phyloP scores from a whole-genome alignment of 2,329 filamentous ascomycete genomes.

The Westerdykella ornata region DNA sequence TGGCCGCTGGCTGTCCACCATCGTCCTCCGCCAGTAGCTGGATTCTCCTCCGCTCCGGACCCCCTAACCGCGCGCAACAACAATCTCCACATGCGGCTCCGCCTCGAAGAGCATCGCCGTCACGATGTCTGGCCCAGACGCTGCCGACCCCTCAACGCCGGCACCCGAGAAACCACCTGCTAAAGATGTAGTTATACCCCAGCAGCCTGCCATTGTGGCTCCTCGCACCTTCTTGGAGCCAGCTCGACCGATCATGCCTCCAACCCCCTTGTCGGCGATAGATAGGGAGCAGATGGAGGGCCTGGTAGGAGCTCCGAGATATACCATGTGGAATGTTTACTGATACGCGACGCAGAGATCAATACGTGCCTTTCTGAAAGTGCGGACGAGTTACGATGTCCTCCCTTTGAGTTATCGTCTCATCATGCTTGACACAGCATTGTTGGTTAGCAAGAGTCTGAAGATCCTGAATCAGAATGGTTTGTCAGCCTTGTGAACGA shows the following conservation, averaged over 20 bases:
- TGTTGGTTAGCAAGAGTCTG: slow-evolving; percentile 94
- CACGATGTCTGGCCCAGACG: slow-evolving; percentile 37
- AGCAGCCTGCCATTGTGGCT: slow-evolving; percentile 31
- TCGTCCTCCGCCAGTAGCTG: slow-evolving; percentile 21
- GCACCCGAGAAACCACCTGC: slow-evolving; percentile 14
- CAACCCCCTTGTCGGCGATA: slow-evolving; percentile 49
- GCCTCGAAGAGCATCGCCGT: slow-evolving; percentile 25
- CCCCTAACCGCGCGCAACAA: slow-evolving; percentile 7
- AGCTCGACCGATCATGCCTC: slow-evolving; percentile 18
- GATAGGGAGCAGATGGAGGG: slow-evolving; percentile 74
- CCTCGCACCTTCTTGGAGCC: slow-evolving; percentile 36
- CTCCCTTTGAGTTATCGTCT: slow-evolving; percentile 92
- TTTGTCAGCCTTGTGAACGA: slow-evolving; percentile 38
- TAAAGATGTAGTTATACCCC: slow-evolving; percentile 20
- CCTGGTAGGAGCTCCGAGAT: slow-evolving; percentile 53
- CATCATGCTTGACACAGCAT: slow-evolving; percentile 88
- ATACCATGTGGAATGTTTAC: not conserved
- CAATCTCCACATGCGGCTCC: slow-evolving; percentile 33
- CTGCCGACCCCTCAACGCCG: slow-evolving; percentile 22
- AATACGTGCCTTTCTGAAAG: slow-evolving; percentile 91
- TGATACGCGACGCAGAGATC: slow-evolving; percentile 55
- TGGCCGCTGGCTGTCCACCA: not conserved
- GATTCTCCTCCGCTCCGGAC: slow-evolving; percentile 16
- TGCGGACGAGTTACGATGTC: slow-evolving; percentile 96
- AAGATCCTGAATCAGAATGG: slow-evolving; percentile 95